Evolutionary conservation across 2,329 filamentous ascomycete species (phyloP).

Genomic region (Colletotrichum spaethianum): DNA sequence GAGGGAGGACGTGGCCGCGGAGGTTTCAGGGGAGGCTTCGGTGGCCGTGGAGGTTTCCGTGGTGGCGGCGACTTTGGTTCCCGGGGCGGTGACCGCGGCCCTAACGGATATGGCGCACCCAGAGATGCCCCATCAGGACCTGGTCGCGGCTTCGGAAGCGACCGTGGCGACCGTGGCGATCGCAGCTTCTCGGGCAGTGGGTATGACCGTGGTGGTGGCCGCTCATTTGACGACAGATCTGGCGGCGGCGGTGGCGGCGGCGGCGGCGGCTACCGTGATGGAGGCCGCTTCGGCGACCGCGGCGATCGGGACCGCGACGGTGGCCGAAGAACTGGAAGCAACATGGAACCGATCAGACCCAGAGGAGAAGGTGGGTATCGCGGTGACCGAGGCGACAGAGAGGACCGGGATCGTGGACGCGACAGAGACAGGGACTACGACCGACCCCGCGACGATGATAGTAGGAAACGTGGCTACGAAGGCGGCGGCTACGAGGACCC

Average conservation of each 20-base stretch:
- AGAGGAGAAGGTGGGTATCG: constrained; percentile 71
- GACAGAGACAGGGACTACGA: constrained; percentile 67
- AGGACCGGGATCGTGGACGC: constrained; percentile 64
- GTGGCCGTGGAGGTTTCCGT: constrained; percentile 68
- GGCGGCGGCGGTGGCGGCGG: constrained; percentile 53
- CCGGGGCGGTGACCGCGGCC: constrained; percentile 55
- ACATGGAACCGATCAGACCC: constrained; percentile 86
- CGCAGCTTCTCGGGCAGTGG: constrained; percentile 63
- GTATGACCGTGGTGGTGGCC: constrained; percentile 69
- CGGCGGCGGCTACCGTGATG: constrained; percentile 60
- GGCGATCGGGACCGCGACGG: constrained; percentile 48
- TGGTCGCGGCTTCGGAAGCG: constrained; percentile 56
- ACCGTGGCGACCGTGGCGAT: constrained; percentile 61
- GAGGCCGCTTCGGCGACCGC: constrained; percentile 48
- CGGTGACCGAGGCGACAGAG: constrained; percentile 48
- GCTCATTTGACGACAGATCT: constrained; percentile 73
- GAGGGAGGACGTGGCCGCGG: constrained; percentile 53
- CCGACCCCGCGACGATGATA: constrained; percentile 70
- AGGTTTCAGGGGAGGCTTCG: constrained; percentile 62
- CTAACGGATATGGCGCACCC: constrained; percentile 67
- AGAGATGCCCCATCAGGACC: constrained; percentile 74
- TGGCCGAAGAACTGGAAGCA: constrained; percentile 76
- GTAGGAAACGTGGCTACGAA: constrained; percentile 80
- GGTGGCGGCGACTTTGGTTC: constrained; percentile 63
- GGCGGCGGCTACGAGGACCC: constrained; percentile 86